Conservation (phyloP, 371 early-diverging fungal genomes). For the Nematocida sp. region DNA sequence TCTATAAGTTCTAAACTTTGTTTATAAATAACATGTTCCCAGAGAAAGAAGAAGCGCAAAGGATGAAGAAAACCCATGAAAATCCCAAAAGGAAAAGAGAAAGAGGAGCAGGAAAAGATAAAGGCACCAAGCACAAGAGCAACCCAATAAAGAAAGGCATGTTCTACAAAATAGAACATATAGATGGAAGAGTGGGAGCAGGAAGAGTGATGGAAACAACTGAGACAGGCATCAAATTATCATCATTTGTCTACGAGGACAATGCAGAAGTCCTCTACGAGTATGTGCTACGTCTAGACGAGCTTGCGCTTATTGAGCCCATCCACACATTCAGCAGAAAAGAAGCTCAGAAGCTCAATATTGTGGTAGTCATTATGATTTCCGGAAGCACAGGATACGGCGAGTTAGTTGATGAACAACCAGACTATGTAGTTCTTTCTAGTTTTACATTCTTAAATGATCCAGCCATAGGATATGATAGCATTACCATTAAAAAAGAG, state of each 20-base stretch:
- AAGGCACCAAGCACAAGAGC: neutral
- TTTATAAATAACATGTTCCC: conserved; percentile 24
- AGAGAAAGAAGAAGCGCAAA: conserved; percentile 6
- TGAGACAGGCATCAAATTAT: conserved; percentile 24
- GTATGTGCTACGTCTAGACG: neutral
- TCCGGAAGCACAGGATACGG: conserved; percentile 45
- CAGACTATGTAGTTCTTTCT: neutral
- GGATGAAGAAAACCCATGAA: conserved; percentile 12
- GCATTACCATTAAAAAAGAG: conserved; percentile 20
- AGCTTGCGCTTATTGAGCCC: conserved; percentile 8
- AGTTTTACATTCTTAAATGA: conserved; percentile 42
- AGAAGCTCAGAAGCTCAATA: conserved; percentile 6
- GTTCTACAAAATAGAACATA: conserved; percentile 13
- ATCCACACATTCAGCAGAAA: conserved; percentile 1
- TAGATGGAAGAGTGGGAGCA: neutral
- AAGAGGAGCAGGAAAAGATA: conserved; percentile 21
- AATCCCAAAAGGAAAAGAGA: conserved; percentile 1
- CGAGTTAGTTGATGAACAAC: conserved; percentile 9
- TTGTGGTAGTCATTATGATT: conserved; percentile 32
- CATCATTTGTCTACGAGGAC: conserved; percentile 28
- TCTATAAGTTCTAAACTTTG: conserved; percentile 1
- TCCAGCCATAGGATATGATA: conserved; percentile 19
- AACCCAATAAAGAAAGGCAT: conserved; percentile 15
- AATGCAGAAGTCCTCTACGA: conserved; percentile 15
- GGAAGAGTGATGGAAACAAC: conserved; percentile 21